phyloP scores from a whole-genome alignment of 2,329 filamentous ascomycete species.

The Phaeosphaeriaceae sp. region DNA sequence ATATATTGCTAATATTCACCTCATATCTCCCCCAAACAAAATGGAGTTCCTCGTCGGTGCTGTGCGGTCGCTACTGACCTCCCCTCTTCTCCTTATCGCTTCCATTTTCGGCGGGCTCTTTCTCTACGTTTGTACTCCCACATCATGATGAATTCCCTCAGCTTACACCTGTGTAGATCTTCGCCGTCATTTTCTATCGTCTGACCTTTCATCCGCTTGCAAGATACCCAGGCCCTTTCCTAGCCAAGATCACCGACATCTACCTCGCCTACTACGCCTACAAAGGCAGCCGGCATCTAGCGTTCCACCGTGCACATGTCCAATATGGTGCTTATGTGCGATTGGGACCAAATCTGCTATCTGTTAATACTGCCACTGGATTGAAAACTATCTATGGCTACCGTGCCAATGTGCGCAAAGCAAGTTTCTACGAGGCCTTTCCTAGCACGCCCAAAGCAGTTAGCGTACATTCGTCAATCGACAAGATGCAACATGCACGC shows the following conservation, averaged over 20 bases:
- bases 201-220: conserved; percentile 53
- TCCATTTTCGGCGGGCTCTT: conserved; percentile 29
- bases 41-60: conserved; percentile 32
- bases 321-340: conserved; percentile 76
- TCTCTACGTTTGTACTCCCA: conserved; percentile 30
- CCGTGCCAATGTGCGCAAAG: conserved; percentile 57
- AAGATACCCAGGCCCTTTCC: conserved; percentile 51
- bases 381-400: conserved; percentile 58
- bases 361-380: conserved; percentile 71
- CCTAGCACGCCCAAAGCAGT: conserved; percentile 50
- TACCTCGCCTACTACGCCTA: conserved; percentile 69
- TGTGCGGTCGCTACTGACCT: conserved; percentile 23
- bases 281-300: conserved; percentile 75
- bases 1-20: not conserved
- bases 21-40: not conserved
- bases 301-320: conserved; percentile 73
- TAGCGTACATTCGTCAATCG: conserved; percentile 54
- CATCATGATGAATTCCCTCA: not conserved
- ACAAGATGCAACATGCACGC: conserved; percentile 54
- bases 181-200: conserved; percentile 44
- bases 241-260: conserved; percentile 47
- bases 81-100: conserved; percentile 34
- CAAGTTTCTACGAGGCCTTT: conserved; percentile 57
- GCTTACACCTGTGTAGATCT: conserved; percentile 27
- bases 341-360: conserved; percentile 77